phyloP scores from a whole-genome alignment of 306 rosid genomes.

The Fagus sylvatica region DNA sequence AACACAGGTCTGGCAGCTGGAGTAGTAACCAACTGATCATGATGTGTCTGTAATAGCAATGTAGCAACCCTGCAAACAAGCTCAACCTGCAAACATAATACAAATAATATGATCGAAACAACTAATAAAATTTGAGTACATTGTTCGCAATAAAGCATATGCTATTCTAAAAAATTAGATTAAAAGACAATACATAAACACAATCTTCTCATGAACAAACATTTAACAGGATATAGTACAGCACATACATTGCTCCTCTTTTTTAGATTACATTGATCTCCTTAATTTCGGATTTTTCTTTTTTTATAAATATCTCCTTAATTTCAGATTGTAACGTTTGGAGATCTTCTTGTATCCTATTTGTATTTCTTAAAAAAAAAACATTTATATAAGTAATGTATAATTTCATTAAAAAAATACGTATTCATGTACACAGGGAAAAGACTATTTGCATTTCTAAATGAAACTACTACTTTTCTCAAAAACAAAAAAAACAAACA shows the following conservation, averaged over 20 bases:
- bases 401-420: too few relatives aligned
- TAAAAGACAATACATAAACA: not conserved
- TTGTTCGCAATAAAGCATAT: not conserved
- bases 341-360: too few relatives aligned
- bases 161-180: not conserved
- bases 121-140: not conserved
- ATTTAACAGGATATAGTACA: not conserved
- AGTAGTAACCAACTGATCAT: slow-evolving; percentile 73
- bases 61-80: slow-evolving; percentile 77
- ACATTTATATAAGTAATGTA: too few relatives aligned
- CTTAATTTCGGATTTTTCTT: too few relatives aligned
- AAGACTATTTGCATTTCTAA: too few relatives aligned
- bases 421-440: too few relatives aligned
- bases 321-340: too few relatives aligned
- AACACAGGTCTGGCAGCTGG: slow-evolving; percentile 74
- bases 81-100: slow-evolving; percentile 65
- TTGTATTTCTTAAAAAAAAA: too few relatives aligned
- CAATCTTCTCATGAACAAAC: not conserved
- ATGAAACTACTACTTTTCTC: too few relatives aligned
- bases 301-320: too few relatives aligned
- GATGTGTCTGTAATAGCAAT: slow-evolving; percentile 72
- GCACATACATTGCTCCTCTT: too few relatives aligned
- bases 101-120: not conserved
- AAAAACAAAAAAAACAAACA: not conserved
- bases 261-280: too few relatives aligned